Evolutionary conservation across 768 basidiomycete species (phyloP), one percentile per base, ranked within the genome.

Genomic region (Tulasnella sp.): DNA sequence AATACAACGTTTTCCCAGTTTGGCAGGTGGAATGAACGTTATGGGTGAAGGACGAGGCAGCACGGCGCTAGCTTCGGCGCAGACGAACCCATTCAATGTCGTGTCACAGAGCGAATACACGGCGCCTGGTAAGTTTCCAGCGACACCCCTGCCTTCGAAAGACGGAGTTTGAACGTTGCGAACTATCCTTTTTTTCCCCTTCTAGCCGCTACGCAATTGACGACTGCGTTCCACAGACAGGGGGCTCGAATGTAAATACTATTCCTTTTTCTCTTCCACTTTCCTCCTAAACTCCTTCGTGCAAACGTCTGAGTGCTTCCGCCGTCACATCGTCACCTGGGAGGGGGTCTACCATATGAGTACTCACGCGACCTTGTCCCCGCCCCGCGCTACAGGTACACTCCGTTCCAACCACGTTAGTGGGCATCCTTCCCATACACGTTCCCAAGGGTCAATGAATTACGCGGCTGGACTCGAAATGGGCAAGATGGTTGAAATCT

Each of bases 61-160:
- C 31, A 86, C 86, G 2, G 84, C 88, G 34, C 87, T 97, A 34
- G 91, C 93, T 58, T 86, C 89, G 79, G 87, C 90, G n/a, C 86
- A 87, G 54, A 94, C 95, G 34, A 85, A 87, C 69, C 82, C 90
- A 2, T 96, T 97, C 83, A 91, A 94, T 71, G 93, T 95, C 74
- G 85, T 92, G 39, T 85, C 90, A 22, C 88, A 91, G 80, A 84
- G 86, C 76, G 86, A 90, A 80, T 97, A 97, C 83, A 85, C 88
- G 78, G 93, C 93, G 71, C 91, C 90, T 77, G 88, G 95, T 96
- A 83, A 83, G 93, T 83, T 58, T 72, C 76, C 29, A 39, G 37
- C 40, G 52, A 73, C 77, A 42, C 79, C 71, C 77, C 78, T 75
- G 78, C 29, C 58, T 64, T 64, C 58, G 58, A 64, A 34, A 34